phyloP scores from a whole-genome alignment of 2,329 filamentous ascomycete genomes.

The Colletotrichum nymphaeae region DNA sequence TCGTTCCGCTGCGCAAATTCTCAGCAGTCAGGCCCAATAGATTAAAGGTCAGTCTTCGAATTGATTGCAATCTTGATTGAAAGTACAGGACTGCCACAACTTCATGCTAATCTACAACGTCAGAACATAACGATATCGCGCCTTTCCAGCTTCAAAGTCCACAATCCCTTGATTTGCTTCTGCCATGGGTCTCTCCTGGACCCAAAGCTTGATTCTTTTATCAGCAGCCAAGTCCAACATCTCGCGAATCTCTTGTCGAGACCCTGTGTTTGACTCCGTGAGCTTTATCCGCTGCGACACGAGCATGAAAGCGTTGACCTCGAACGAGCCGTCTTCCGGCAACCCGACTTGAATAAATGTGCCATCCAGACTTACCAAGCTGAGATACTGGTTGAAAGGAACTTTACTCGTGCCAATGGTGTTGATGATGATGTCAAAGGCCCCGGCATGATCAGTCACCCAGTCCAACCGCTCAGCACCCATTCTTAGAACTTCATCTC shows the following conservation, averaged over 20 bases:
- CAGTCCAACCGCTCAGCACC: slow-evolving; percentile 68
- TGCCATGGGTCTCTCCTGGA: slow-evolving; percentile 61
- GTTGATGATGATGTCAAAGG: slow-evolving; percentile 69
- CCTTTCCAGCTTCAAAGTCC: slow-evolving; percentile 64
- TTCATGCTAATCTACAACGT: slow-evolving; percentile 46
- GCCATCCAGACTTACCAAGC: slow-evolving; percentile 48
- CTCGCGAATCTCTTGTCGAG: slow-evolving; percentile 59
- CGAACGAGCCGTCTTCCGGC: not conserved
- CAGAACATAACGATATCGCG: slow-evolving; percentile 55
- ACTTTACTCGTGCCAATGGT: slow-evolving; percentile 57
- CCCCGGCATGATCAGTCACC: slow-evolving; percentile 60
- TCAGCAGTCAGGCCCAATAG: no score
- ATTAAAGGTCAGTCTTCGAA: no score
- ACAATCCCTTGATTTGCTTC: slow-evolving; percentile 63
- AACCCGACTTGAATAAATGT: slow-evolving; percentile 39
- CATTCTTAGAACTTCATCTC: slow-evolving; percentile 65
- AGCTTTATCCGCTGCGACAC: slow-evolving; percentile 64
- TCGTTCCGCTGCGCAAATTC: no score
- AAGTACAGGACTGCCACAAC: no score
- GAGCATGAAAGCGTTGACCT: slow-evolving; percentile 63
- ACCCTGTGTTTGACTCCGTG: slow-evolving; percentile 55
- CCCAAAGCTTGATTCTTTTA: slow-evolving; percentile 64
- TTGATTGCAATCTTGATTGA: no score
- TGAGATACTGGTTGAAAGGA: slow-evolving; percentile 69
- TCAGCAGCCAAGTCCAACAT: slow-evolving; percentile 68